Evolutionary conservation across 352 stramenopile species (phyloP), one percentile per base, ranked within the genome.

Genomic region (Globisporangium sylvaticum): DNA sequence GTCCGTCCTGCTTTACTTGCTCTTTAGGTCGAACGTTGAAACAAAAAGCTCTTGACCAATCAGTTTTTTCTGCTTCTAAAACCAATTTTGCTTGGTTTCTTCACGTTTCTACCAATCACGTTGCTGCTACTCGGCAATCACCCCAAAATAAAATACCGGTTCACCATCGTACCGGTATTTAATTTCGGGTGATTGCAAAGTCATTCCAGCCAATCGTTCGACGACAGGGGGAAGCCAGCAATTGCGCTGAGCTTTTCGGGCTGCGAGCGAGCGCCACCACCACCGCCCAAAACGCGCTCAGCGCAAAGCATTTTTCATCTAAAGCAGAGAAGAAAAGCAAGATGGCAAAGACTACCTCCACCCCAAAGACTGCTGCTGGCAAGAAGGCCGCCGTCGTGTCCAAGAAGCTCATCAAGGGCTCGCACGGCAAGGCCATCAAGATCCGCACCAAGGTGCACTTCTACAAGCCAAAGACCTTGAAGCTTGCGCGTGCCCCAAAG

Each of bases 371-470:
- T 61, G 68, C 81, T 68, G 89, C 85, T 73, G 84, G 85, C 88
- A 95, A 96, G 80, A 97, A 96, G 81, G 96, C 96, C 83, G 82
- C 89, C 72, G 90, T 95, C 67, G 84, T 97, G 64, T 91, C 91
- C 67, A 97, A 97, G 79, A 97, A 97, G 81, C 81, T 98, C 64
- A 95, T 97, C 67, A 98, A 98, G 88, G 96, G 96, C 79, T 94
- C 89, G 64, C 90, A 97, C 73, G 98, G 98, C 79, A 99, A 98
- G 90, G 97, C 95, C 77, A 97, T 98, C 46, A 96, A 98, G 79
- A 97, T 99, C 80, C 97, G 98, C 93, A 99, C 91, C 74, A 99
- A 99, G 84, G 94, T 98, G 78, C 97, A 99, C 91, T 99, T 99
- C 89, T 99, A 99, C 97, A 96, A 97, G 82, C 97, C 97, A 62